Evolutionary conservation across 495 filamentous ascomycete genomes (phyloP).

Genomic region (Talaromyces liani): DNA sequence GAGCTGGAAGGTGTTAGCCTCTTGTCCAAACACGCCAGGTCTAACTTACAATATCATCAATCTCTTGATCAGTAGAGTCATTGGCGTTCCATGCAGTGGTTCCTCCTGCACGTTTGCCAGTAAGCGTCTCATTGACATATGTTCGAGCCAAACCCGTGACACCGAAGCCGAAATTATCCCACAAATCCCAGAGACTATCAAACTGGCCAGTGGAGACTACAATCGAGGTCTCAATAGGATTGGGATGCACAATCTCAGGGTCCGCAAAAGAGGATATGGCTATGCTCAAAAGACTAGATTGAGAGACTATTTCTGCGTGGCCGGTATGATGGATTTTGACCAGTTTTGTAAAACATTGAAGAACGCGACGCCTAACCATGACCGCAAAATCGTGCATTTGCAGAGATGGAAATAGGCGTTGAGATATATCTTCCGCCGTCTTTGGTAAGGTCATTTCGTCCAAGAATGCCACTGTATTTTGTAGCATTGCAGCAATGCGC

Average conservation of each 20-base stretch:
- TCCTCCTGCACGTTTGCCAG: constrained; percentile 59
- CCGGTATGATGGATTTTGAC: constrained; percentile 76
- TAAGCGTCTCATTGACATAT: constrained; percentile 62
- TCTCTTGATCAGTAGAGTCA: constrained; percentile 55
- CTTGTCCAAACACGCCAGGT: neutral
- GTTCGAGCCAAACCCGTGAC: constrained; percentile 78
- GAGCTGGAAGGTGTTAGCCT: constrained; percentile 25
- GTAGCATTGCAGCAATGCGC: constrained; percentile 86
- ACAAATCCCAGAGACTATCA: constrained; percentile 89
- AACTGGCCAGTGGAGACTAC: constrained; percentile 85
- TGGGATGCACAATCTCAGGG: constrained; percentile 77
- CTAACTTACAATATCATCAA: constrained; percentile 57
- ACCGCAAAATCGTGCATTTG: constrained; percentile 87
- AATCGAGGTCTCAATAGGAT: constrained; percentile 83
- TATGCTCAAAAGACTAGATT: constrained; percentile 88
- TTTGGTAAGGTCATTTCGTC: constrained; percentile 77
- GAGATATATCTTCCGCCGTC: constrained; percentile 77
- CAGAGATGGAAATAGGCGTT: constrained; percentile 76
- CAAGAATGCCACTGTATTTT: constrained; percentile 85
- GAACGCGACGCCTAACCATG: constrained; percentile 87
- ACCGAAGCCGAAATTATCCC: constrained; percentile 90
- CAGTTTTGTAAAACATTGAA: constrained; percentile 90
- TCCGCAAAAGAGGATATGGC: constrained; percentile 90
- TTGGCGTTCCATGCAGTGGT: constrained; percentile 52
- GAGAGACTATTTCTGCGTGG: constrained; percentile 74